Conservation (phyloP, 2,329 filamentous ascomycete species). For the Dactylonectria macrodidyma region DNA sequence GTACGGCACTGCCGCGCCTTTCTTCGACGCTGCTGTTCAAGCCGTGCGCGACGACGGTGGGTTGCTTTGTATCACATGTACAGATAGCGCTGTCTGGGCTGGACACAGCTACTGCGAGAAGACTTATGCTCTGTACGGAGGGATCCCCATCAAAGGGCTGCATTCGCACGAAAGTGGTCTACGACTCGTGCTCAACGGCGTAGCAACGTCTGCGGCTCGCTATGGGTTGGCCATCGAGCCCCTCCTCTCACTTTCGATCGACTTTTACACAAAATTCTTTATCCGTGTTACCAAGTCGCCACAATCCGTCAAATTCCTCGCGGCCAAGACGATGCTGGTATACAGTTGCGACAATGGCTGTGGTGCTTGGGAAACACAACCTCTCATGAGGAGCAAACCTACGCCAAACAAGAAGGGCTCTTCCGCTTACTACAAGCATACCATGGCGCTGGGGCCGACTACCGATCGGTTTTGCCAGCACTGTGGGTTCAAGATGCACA, state of each 20-base stretch:
- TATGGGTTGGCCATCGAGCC: constrained; percentile 94
- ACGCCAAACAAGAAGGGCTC: constrained; percentile 79
- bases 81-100: constrained; percentile 94
- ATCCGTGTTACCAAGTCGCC: constrained; percentile 86
- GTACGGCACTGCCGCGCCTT: constrained; percentile 93
- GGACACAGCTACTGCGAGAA: constrained; percentile 96
- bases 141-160: constrained; percentile 85
- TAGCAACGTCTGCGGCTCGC: constrained; percentile 84
- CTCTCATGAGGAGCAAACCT: constrained; percentile 78
- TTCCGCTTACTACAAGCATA: constrained; percentile 83
- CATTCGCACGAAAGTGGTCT: constrained; percentile 92
- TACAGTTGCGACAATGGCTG: constrained; percentile 94
- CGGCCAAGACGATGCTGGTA: constrained; percentile 92
- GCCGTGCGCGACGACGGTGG: constrained; percentile 87
- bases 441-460: constrained; percentile 79
- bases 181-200: constrained; percentile 85
- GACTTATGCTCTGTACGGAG: constrained; percentile 93
- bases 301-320: constrained; percentile 89
- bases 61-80: constrained; percentile 94
- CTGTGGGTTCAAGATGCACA: constrained; percentile 88
- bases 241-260: constrained; percentile 91
- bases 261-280: constrained; percentile 94
- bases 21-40: constrained; percentile 92
- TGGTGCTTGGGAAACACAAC: constrained; percentile 90
- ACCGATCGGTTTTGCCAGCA: constrained; percentile 80